phyloP scores from a whole-genome alignment of 441 rosid species.

The Lepidium campestre region DNA sequence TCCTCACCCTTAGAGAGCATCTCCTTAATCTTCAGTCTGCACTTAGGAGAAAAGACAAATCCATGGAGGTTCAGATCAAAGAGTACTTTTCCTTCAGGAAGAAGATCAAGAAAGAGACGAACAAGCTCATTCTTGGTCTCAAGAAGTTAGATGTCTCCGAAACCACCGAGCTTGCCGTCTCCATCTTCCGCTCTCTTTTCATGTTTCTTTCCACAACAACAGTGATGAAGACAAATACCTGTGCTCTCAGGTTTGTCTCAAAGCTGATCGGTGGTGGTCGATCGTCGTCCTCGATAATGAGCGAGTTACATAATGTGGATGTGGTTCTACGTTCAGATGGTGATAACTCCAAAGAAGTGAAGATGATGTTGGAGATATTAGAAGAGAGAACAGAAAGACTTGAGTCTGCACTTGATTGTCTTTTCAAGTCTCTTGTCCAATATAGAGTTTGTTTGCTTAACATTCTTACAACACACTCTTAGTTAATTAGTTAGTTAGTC shows the following conservation, averaged over 20 bases:
- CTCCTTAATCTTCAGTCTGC: slow-evolving; percentile 49
- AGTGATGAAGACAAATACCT: slow-evolving; percentile 13
- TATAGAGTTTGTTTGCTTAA: slow-evolving; percentile 42
- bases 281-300: slow-evolving; percentile 29
- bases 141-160: slow-evolving; percentile 29
- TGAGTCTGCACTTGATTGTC: slow-evolving; percentile 34
- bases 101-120: slow-evolving; percentile 41
- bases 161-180: background rate
- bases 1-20: slow-evolving; percentile 42
- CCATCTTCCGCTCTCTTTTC: slow-evolving; percentile 38
- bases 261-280: slow-evolving; percentile 35
- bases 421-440: slow-evolving; percentile 38
- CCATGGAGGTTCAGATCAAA: slow-evolving; percentile 35
- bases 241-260: slow-evolving; percentile 48
- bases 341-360: slow-evolving; percentile 28
- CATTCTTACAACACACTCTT: slow-evolving; percentile 30
- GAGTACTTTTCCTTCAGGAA: slow-evolving; percentile 45
- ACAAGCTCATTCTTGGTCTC: slow-evolving; percentile 31
- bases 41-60: slow-evolving; percentile 44
- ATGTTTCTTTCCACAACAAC: slow-evolving; percentile 35
- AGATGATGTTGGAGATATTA: slow-evolving; percentile 25
- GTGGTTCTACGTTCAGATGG: slow-evolving; percentile 31
- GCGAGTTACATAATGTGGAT: slow-evolving; percentile 55
- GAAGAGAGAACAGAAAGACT: slow-evolving; percentile 34
- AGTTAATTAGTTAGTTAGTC: background rate